Evolutionary conservation across 441 rosid genomes (phyloP).

Genomic region (Hypseocharis bilobata): DNA sequence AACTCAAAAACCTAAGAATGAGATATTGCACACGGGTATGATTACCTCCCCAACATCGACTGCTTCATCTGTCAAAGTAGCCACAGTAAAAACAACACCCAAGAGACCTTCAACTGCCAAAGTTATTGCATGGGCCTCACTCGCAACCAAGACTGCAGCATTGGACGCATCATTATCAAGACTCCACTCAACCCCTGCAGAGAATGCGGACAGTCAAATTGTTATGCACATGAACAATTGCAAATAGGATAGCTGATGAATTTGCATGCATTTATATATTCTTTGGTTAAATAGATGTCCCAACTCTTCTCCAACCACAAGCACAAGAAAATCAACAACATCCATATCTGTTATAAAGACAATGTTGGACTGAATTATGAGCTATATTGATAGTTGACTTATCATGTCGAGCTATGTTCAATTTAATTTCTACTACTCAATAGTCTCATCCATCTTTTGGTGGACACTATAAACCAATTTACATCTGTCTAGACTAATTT

Average conservation of each 20-base stretch:
- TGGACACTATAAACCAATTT: not conserved
- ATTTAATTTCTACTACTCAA: not conserved
- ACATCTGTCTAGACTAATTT: not conserved
- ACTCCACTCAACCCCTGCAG: slow-evolving; percentile 95
- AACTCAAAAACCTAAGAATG: slow-evolving; percentile 11
- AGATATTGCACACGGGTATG: slow-evolving; percentile 17
- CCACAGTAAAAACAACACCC: slow-evolving; percentile 93
- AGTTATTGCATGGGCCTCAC: slow-evolving; percentile 97
- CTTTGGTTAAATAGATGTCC: not conserved
- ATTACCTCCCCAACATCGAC: slow-evolving; percentile 88
- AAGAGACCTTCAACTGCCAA: slow-evolving; percentile 95
- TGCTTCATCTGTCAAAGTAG: slow-evolving; percentile 96
- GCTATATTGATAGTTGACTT: not conserved
- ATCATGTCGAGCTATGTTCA: not conserved
- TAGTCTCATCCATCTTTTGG: not conserved
- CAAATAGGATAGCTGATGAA: slow-evolving; percentile 9
- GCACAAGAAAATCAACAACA: not conserved
- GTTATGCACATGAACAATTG: slow-evolving; percentile 13
- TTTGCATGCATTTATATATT: not conserved
- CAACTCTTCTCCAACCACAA: not conserved
- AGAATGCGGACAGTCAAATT: slow-evolving; percentile 20
- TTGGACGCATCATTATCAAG: slow-evolving; percentile 97
- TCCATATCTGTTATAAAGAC: not conserved
- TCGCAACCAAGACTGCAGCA: slow-evolving; percentile 93
- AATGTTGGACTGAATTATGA: not conserved